These are phyloP conservation scores for Rubia peregrina DNA, from an alignment of 305 asterid genomes.

Conservation along the genomic window DNA sequence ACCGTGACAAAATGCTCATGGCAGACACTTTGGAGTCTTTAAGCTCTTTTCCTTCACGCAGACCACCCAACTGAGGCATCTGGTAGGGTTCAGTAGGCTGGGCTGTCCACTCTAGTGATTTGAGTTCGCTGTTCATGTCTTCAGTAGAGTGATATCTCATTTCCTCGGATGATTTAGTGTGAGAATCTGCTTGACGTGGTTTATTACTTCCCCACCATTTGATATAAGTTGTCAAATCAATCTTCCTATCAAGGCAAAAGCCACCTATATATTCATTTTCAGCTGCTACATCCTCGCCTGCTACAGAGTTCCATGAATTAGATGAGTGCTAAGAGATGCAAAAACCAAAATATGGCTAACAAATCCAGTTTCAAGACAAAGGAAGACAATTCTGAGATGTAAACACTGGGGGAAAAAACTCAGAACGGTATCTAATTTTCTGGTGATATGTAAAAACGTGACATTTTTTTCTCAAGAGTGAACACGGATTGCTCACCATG, in stretches of 20 bases:
- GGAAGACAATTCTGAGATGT: not conserved
- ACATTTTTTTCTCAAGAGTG: not conserved
- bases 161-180: constrained; percentile 58
- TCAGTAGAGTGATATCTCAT: constrained; percentile 46
- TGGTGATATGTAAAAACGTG: not conserved
- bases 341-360: not conserved
- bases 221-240: constrained; percentile 81
- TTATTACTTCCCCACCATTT: constrained; percentile 91
- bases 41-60: constrained; percentile 52
- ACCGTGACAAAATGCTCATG: constrained; percentile 68
- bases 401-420: constrained; percentile 8
- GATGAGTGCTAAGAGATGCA: constrained; percentile 19
- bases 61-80: constrained; percentile 78
- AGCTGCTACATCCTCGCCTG: constrained; percentile 57
- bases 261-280: constrained; percentile 60
- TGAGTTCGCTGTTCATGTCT: constrained; percentile 62
- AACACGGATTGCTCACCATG: constrained; percentile 50
- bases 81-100: constrained; percentile 82
- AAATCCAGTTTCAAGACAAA: not conserved
- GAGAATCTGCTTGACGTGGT: constrained; percentile 52
- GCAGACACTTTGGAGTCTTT: constrained; percentile 53
- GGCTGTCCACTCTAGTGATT: constrained; percentile 47
- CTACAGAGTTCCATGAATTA: constrained; percentile 23
- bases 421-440: not conserved
- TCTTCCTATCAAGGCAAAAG: constrained; percentile 67